Evolutionary conservation across 208 protist genomes (phyloP), one percentile per base, ranked within the genome.

Genomic region (Leishmania tropica): DNA sequence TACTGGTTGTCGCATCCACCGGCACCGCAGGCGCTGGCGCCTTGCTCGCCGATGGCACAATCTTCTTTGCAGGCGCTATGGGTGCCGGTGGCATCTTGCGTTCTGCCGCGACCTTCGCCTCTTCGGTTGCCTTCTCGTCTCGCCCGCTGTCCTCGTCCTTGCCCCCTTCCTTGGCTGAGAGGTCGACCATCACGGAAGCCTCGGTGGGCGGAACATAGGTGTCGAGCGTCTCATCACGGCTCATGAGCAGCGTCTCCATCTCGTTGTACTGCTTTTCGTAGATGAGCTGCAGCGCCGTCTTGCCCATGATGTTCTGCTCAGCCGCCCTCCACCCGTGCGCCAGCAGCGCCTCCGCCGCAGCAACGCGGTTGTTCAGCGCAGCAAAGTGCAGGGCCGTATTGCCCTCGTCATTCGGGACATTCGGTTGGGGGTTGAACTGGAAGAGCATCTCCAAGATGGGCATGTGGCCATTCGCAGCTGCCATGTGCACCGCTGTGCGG

Each of bases 331-430:
- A 97, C 48, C 93, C 93, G 19, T 81, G 79, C 73, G 60, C 64
- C 74, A 96, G 78, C 42, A 98, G 89, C 68, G 84, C 81, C 73
- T 86, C 79, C 31, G 92, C 91, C 31, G 92, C 92, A 21, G 86
- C 87, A 17, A 94, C 72, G 75, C 89, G 89, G 82, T 96, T 95
- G 84, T 97, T 97, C 48, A 97, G 87, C n/a, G 95, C 95, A 28
- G 95, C 94, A 80, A 96, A 97, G 75, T 96, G 93, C 15, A 98
- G 85, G 1, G 95, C 94, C 10, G 95, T 97, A 79, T 96, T 97
- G 40, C 95, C 95, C 79, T 97, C 90, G 45, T 91, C 75, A 74
- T 97, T 98, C 8, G 88, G 78, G 31, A 92, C 72, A 86, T 98
- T 90, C 2, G 90, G 89, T 28, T 78, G 71, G 15, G 94, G 92